Percentiles rank a stretch among this genome's conserved stretches.
phyloP scores from a whole-genome alignment of 2,329 filamentous ascomycete genomes.

The Amylocarpus encephaloides region DNA sequence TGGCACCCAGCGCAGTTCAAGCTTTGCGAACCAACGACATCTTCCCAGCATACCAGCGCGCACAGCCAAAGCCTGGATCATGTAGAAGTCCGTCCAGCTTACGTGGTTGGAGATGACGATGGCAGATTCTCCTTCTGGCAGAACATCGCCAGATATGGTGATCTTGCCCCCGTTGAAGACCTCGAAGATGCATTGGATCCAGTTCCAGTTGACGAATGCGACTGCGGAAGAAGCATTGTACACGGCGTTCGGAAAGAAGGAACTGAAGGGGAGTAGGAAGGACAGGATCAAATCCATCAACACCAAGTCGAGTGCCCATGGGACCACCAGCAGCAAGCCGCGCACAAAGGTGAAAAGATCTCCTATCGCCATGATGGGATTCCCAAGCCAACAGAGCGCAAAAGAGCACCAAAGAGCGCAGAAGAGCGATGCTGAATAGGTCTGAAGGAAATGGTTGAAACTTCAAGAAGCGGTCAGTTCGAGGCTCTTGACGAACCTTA shows the following conservation, averaged over 20 bases:
- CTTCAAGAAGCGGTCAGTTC: too few species aligned
- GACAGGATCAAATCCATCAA: slow-evolving; percentile 46
- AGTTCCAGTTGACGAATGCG: slow-evolving; percentile 49
- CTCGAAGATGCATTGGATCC: slow-evolving; percentile 53
- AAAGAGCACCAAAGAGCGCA: too few species aligned
- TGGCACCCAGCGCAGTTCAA: slow-evolving; percentile 51
- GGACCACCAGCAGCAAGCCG: slow-evolving; percentile 38
- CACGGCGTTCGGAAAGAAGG: slow-evolving; percentile 42
- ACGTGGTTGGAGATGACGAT: slow-evolving; percentile 56
- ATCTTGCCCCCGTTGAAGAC: slow-evolving; percentile 47
- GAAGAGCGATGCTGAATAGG: not conserved
- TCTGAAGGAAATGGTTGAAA: not conserved
- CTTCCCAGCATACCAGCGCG: slow-evolving; percentile 52
- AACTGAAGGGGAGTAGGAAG: slow-evolving; percentile 41
- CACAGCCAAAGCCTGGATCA: slow-evolving; percentile 53
- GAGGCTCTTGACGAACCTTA: too few species aligned
- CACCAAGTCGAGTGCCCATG: slow-evolving; percentile 49
- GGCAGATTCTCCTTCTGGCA: slow-evolving; percentile 50
- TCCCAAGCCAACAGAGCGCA: too few species aligned
- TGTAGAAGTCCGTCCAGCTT: slow-evolving; percentile 57
- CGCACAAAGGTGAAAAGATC: slow-evolving; percentile 35
- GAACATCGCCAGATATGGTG: slow-evolving; percentile 43
- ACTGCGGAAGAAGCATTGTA: slow-evolving; percentile 50
- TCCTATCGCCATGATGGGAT: slow-evolving; percentile 3
- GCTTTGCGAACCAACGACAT: slow-evolving; percentile 57